Base-by-base conservation (phyloP, 305 asterid genomes). In the Fraxinus floribunda region DNA sequence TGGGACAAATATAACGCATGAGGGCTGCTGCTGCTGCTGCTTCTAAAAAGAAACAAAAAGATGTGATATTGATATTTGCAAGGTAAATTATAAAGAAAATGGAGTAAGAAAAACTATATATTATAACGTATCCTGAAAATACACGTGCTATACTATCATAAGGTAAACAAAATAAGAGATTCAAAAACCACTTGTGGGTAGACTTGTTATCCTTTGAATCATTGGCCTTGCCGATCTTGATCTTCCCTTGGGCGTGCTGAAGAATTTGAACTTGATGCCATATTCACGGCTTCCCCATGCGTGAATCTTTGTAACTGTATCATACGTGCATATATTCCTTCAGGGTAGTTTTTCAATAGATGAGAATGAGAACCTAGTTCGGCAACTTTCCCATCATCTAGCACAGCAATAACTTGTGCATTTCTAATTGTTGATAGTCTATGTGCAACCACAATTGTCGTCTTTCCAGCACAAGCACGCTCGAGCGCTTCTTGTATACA, bases 321-420 rank as follows among this genome's bases (percentile, higher is more conserved):
- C 99, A 97, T 95, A 0, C 98, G 87, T 0, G 97, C 95, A 60
- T 97, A 97, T 15, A 92, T 88, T 0, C 99, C 99, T 22, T 97
- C 98, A 0, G 96, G 88, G 55, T 86, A 78, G 86, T 92, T 91
- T 84, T 94, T 97, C 93, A 95, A 57, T 41, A 97, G 89, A 85
- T 94, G 98, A 3, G 98, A 91, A 83, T 94, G 98, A 2, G 98
- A 92, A 4, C 99, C 99, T 74, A 93, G 99, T 66, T 97, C 98
- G 0, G 97, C 94, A 46, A 97, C 98, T 88, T 92, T 97, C 72
- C 98, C 99, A 1, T 95, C 99, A 11, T 97, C 98, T 1, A 97
- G 91, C 36, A 97, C 99, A 0, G 98, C 97, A 7, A 97, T 97
- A 5, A 90, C 92, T 15, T 95, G 95, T 0, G 99, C 99, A 74